phyloP scores from a whole-genome alignment of 2,329 filamentous ascomycete species.

The Ophiostoma fasciatum region DNA sequence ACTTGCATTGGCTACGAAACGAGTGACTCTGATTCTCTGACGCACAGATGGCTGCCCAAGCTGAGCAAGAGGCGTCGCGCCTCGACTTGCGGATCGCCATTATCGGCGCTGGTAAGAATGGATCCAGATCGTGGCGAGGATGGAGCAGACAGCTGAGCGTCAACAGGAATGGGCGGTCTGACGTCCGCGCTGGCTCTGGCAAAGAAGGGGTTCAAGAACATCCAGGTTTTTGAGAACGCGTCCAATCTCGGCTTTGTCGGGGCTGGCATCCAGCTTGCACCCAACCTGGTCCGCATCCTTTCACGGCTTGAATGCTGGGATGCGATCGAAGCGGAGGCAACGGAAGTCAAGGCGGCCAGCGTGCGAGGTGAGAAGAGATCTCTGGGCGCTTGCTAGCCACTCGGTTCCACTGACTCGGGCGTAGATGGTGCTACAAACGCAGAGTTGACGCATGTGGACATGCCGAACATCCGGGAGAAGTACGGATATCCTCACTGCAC shows the following conservation, averaged over 20 bases:
- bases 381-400: not conserved
- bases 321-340: constrained; percentile 54
- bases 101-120: constrained; percentile 20
- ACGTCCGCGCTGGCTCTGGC: constrained; percentile 57
- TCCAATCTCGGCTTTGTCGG: constrained; percentile 66
- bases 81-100: constrained; percentile 19
- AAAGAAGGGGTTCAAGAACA: constrained; percentile 57
- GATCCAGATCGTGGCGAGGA: no score
- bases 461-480: constrained; percentile 49
- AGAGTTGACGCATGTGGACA: constrained; percentile 56
- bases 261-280: constrained; percentile 70
- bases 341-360: constrained; percentile 54
- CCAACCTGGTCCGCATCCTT: constrained; percentile 66
- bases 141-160: not conserved
- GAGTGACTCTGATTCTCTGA: no score
- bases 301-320: constrained; percentile 59
- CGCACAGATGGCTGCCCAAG: no score
- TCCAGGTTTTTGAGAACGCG: constrained; percentile 61
- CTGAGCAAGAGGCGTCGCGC: no score
- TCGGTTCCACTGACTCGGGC: no score
- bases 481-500: constrained; percentile 71
- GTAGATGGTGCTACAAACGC: constrained; percentile 50
- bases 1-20: no score
- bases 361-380: constrained; percentile 40
- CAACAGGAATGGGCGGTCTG: constrained; percentile 58